A percentile compares a stretch with the other conserved stretches of the same genome.
Conservation (phyloP, 2,329 filamentous ascomycete genomes). For the Furcasterigmium furcatum region DNA sequence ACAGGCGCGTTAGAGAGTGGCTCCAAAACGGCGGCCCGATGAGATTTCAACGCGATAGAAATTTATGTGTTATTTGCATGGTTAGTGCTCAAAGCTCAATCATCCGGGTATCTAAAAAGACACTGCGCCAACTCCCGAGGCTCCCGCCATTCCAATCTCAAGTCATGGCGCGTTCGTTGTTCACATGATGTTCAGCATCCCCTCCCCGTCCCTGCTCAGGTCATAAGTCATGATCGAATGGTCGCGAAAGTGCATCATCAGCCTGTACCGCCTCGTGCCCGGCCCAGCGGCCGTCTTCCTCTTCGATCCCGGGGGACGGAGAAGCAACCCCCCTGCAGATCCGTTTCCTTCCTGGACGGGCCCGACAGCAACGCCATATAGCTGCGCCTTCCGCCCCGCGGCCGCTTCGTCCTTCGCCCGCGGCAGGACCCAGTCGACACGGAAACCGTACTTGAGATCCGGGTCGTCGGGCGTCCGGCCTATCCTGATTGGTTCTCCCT, state of each 20-base stretch:
- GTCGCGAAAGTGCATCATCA: conserved; percentile 71
- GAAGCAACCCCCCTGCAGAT: conserved; percentile 8
- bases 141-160: too few species aligned
- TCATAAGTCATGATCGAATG: conserved; percentile 70
- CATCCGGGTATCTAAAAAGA: too few species aligned
- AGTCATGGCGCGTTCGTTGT: too few species aligned
- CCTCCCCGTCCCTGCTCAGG: conserved; percentile 40
- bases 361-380: conserved; percentile 67
- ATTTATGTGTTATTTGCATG: too few species aligned
- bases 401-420: conserved; percentile 39
- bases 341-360: conserved; percentile 50
- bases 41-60: too few species aligned
- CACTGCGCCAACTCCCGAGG: too few species aligned
- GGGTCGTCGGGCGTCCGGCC: neutral
- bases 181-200: conserved; percentile 12
- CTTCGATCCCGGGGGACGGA: conserved; percentile 8
- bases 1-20: too few species aligned
- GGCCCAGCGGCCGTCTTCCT: conserved; percentile 13
- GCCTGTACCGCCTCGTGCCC: conserved; percentile 51
- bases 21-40: too few species aligned
- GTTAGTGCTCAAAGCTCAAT: too few species aligned
- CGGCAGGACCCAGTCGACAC: conserved; percentile 51
- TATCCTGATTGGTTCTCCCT: conserved; percentile 6
- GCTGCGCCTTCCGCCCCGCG: conserved; percentile 33
- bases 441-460: conserved; percentile 38